A percentile compares a stretch with the other conserved stretches of the same genome.
phyloP scores from a whole-genome alignment of 148 eudicot species.

The Rhododendron henanense region DNA sequence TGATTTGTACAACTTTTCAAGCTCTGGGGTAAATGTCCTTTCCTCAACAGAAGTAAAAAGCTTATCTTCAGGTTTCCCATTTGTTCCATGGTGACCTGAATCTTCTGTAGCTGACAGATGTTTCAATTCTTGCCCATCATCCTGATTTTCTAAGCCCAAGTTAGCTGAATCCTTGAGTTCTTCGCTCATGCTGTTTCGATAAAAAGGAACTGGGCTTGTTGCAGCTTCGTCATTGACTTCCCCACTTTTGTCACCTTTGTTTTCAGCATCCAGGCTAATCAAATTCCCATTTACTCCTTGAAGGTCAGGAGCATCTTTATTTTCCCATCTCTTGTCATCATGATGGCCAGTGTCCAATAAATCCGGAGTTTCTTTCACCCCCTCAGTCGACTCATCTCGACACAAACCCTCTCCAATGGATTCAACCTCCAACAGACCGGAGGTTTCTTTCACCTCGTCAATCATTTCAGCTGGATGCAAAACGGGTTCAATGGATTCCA shows the following conservation, averaged over 20 bases:
- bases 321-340: conserved; percentile 19
- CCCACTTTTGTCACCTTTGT: conserved; percentile 11
- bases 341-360: conserved; percentile 4
- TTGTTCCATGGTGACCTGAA: conserved; percentile 9
- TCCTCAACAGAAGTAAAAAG: conserved; percentile 26
- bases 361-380: not conserved
- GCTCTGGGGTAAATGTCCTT: conserved; percentile 17
- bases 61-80: conserved; percentile 14
- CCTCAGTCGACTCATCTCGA: not conserved
- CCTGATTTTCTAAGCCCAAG: not conserved
- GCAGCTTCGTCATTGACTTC: conserved; percentile 1
- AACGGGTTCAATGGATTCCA: conserved; percentile 3
- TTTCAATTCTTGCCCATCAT: conserved; percentile 6
- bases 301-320: conserved; percentile 14
- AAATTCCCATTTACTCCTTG: conserved; percentile 22
- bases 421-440: not conserved
- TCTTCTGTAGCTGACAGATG: not conserved
- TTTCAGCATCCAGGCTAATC: conserved; percentile 13
- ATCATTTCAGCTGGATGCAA: conserved; percentile 8
- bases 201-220: not conserved
- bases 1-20: conserved; percentile 8
- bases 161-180: conserved; percentile 6
- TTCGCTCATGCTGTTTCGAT: not conserved
- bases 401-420: not conserved
- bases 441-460: conserved; percentile 12